Evolutionary conservation across 441 rosid species (phyloP).

Genomic region (Biscutella laevigata): DNA sequence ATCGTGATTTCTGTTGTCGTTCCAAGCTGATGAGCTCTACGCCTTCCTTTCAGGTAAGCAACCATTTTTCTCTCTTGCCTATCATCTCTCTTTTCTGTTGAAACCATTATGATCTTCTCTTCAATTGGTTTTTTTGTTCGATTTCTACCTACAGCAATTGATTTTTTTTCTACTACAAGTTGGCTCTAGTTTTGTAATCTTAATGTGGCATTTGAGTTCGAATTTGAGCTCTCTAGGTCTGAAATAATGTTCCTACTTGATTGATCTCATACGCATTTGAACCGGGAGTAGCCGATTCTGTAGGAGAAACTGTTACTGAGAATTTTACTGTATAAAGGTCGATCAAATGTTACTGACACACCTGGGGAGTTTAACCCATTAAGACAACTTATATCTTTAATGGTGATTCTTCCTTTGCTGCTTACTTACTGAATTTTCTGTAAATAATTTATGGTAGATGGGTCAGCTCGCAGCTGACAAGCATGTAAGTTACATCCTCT

Average conservation of each 20-base stretch:
- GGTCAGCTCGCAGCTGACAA: slow-evolving; percentile 48
- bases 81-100: neutral
- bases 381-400: neutral
- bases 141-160: no score
- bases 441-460: slow-evolving; percentile 31
- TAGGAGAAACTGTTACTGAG: no score
- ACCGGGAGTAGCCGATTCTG: neutral
- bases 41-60: slow-evolving; percentile 19
- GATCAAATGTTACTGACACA: neutral
- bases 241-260: neutral
- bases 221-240: no score
- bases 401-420: neutral
- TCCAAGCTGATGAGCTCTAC: slow-evolving; percentile 18
- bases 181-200: neutral
- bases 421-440: slow-evolving; percentile 5
- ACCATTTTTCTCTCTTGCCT: neutral
- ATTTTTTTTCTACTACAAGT: no score
- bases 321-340: neutral
- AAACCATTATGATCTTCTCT: neutral
- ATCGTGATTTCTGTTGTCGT: neutral
- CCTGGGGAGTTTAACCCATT: neutral
- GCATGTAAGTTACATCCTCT: slow-evolving; percentile 56
- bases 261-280: neutral
- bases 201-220: neutral
- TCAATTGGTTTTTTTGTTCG: neutral